These are phyloP conservation scores for Catunica adiposa DNA, from an alignment of 2,329 filamentous ascomycete species.

Conservation along the genomic window DNA sequence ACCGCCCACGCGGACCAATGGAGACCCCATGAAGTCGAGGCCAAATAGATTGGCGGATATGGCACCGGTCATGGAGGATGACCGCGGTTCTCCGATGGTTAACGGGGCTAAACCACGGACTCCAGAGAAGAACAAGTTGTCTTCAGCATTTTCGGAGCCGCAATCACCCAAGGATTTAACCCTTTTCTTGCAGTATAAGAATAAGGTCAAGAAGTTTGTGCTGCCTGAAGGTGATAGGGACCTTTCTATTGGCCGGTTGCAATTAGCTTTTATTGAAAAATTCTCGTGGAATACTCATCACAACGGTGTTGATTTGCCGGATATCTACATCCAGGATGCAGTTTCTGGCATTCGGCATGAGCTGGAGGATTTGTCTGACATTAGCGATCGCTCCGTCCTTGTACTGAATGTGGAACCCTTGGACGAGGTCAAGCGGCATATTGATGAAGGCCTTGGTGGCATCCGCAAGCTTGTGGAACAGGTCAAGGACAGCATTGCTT, in stretches of 20 bases:
- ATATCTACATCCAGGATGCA: conserved; percentile 95
- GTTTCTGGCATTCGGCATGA: conserved; percentile 94
- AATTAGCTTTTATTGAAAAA: conserved; percentile 95
- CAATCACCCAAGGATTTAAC: conserved; percentile 69
- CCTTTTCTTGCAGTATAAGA: conserved; percentile 89
- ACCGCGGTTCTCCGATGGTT: background rate
- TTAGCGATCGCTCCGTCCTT: conserved; percentile 90
- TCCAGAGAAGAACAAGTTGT: conserved; percentile 18
- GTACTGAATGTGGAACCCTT: conserved; percentile 84
- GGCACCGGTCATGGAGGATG: conserved; percentile 1
- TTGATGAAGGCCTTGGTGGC: conserved; percentile 76
- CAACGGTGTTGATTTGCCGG: conserved; percentile 79
- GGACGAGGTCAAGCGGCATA: conserved; percentile 90
- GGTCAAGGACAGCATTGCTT: conserved; percentile 66
- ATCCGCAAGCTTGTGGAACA: conserved; percentile 72
- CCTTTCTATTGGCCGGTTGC: conserved; percentile 70
- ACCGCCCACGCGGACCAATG: conserved; percentile 2
- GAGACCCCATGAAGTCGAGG: conserved; percentile 8
- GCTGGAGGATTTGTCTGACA: conserved; percentile 77
- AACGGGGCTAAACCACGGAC: conserved; percentile 13
- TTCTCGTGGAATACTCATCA: conserved; percentile 98
- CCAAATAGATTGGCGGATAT: background rate
- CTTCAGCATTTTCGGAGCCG: conserved; percentile 45
- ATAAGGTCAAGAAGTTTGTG: conserved; percentile 91
- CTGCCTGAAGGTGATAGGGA: conserved; percentile 70